A percentile compares a stretch with the other conserved stretches of the same genome.
phyloP scores from a whole-genome alignment of 2,329 filamentous ascomycete genomes.

The Xylaria sp. region DNA sequence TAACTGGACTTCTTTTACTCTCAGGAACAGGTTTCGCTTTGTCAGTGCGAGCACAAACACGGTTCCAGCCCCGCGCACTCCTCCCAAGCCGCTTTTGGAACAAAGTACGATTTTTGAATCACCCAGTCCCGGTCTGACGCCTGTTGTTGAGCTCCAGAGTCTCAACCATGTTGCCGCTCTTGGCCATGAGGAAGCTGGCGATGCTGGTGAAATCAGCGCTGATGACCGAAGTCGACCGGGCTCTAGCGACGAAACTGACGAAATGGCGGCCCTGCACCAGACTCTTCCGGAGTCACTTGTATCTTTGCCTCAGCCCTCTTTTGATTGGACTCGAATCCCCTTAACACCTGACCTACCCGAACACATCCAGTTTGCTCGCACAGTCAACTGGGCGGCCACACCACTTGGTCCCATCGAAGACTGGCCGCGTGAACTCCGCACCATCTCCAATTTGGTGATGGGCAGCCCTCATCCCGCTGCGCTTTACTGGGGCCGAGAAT shows the following conservation, averaged over 20 bases:
- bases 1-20: slow-evolving; percentile 64
- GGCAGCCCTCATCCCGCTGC: slow-evolving; percentile 68
- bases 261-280: slow-evolving; percentile 19
- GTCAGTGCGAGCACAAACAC: slow-evolving; percentile 51
- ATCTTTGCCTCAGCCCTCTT: slow-evolving; percentile 46
- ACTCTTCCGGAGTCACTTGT: slow-evolving; percentile 21
- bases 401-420: slow-evolving; percentile 68
- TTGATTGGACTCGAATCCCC: slow-evolving; percentile 76
- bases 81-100: slow-evolving; percentile 35
- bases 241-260: slow-evolving; percentile 23
- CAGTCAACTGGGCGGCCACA: slow-evolving; percentile 67
- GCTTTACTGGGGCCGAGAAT: slow-evolving; percentile 73
- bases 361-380: slow-evolving; percentile 69
- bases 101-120: slow-evolving; percentile 36
- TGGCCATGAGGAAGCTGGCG: slow-evolving; percentile 32
- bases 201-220: slow-evolving; percentile 20
- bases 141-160: slow-evolving; percentile 31
- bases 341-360: slow-evolving; percentile 56
- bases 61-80: slow-evolving; percentile 36
- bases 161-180: slow-evolving; percentile 31
- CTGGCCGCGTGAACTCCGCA: slow-evolving; percentile 66
- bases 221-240: slow-evolving; percentile 20
- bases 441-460: slow-evolving; percentile 80
- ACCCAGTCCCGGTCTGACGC: slow-evolving; percentile 34
- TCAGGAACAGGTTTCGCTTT: slow-evolving; percentile 64